phyloP scores from a whole-genome alignment of 208 protist species.

The Trypanosoma melophagium region DNA sequence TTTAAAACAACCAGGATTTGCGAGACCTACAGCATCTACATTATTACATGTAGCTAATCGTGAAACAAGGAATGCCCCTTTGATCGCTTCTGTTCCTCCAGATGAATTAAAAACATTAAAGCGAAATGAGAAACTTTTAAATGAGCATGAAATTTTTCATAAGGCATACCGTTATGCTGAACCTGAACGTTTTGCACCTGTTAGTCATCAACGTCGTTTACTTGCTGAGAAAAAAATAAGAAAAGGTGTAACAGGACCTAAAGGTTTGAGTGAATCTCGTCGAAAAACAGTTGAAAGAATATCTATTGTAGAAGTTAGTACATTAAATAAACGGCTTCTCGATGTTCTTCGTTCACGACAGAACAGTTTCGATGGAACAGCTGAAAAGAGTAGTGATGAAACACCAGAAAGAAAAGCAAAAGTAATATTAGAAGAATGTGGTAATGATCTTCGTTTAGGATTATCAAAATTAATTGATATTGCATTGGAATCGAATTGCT shows the following conservation, averaged over 20 bases:
- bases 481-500: constrained; percentile 43
- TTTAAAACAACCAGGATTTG: constrained; percentile 55
- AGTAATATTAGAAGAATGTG: constrained; percentile 44
- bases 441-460: constrained; percentile 41
- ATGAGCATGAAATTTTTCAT: constrained; percentile 59
- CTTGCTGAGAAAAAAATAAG: neutral
- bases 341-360: neutral
- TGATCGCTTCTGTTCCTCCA: constrained; percentile 34
- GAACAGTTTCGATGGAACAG: neutral
- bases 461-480: constrained; percentile 52
- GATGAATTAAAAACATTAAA: constrained; percentile 40
- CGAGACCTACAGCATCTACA: constrained; percentile 53
- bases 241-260: neutral
- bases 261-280: neutral
- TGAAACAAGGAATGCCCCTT: constrained; percentile 24
- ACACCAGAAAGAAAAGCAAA: constrained; percentile 28
- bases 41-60: constrained; percentile 56
- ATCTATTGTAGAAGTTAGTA: constrained; percentile 37
- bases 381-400: neutral
- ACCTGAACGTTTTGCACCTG: constrained; percentile 25
- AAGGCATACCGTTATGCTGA: constrained; percentile 20
- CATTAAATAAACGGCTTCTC: constrained; percentile 37
- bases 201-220: constrained; percentile 1
- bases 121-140: constrained; percentile 55
- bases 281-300: neutral